A percentile compares a stretch with the other conserved stretches of the same genome.
Evolutionary conservation across 176 grass and related monocot genomes (phyloP).

Genomic region (Ensete glaucum): DNA sequence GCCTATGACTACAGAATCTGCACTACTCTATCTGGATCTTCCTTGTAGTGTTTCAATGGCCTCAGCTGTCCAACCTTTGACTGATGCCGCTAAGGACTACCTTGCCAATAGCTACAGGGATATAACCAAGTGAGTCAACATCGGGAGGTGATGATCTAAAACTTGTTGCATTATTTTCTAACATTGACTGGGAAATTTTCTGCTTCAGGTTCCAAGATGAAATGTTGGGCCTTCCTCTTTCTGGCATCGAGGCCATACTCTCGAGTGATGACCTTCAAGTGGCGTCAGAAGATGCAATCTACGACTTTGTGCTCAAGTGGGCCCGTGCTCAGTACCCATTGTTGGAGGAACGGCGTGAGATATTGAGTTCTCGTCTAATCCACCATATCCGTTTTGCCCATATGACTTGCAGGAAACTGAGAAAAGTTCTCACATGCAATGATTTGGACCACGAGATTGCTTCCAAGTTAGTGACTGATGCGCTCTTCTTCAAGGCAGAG

Average conservation of each 20-base stretch:
- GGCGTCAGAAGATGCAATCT: constrained; percentile 24
- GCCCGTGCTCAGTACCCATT: constrained; percentile 16
- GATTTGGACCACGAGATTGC: constrained; percentile 19
- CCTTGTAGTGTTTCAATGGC: constrained; percentile 83
- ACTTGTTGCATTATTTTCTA: background rate
- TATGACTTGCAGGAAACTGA: constrained; percentile 26
- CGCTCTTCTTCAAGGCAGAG: constrained; percentile 32
- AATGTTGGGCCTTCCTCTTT: constrained; percentile 20
- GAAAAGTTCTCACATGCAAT: constrained; percentile 19
- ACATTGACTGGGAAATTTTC: background rate
- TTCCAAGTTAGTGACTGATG: constrained; percentile 19
- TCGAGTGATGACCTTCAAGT: constrained; percentile 28
- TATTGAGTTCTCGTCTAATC: constrained; percentile 4
- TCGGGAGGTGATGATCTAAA: background rate
- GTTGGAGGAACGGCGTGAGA: constrained; percentile 20
- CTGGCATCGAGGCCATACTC: constrained; percentile 24
- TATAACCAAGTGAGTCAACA: constrained; percentile 17
- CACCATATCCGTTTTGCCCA: constrained; percentile 19
- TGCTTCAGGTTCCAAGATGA: constrained; percentile 22
- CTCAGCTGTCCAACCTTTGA: constrained; percentile 21
- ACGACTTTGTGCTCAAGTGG: constrained; percentile 30
- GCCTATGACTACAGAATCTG: constrained; percentile 95
- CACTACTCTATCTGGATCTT: constrained; percentile 83
- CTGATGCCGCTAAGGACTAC: constrained; percentile 16
- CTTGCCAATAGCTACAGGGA: constrained; percentile 25